Evolutionary conservation across 2,329 filamentous ascomycete species (phyloP).

Genomic region (Phaeosphaeriaceae sp.): DNA sequence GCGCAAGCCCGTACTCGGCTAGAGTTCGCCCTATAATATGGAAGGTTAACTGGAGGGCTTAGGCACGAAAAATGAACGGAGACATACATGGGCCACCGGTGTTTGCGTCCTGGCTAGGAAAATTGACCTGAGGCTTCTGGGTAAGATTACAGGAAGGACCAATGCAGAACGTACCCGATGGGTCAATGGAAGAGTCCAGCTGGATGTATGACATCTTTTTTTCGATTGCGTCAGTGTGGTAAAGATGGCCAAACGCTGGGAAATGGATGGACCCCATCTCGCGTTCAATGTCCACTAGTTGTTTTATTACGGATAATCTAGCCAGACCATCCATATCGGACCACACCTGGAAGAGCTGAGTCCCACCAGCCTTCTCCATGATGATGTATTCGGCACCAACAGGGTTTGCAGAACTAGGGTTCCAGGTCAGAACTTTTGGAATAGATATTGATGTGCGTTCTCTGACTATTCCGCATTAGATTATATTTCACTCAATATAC

Average conservation of each 20-base stretch:
- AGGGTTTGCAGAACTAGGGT: constrained; percentile 30
- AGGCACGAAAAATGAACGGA: constrained; percentile 11
- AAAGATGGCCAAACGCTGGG: constrained; percentile 40
- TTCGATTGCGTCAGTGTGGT: constrained; percentile 26
- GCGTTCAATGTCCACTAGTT: constrained; percentile 31
- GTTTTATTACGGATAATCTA: constrained; percentile 30
- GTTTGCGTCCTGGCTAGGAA: neutral
- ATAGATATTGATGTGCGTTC: constrained; percentile 30
- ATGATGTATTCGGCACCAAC: constrained; percentile 46
- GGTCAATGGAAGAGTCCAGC: constrained; percentile 10
- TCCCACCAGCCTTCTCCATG: constrained; percentile 40
- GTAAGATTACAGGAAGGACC: constrained; percentile 24
- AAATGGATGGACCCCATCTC: constrained; percentile 32
- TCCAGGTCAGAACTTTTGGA: constrained; percentile 36
- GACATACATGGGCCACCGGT: constrained; percentile 13
- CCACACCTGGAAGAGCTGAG: constrained; percentile 38
- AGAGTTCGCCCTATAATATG: constrained; percentile 20
- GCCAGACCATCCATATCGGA: constrained; percentile 27
- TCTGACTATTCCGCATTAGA: constrained; percentile 12
- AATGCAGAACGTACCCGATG: constrained; percentile 20
- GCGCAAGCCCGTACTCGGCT: constrained; percentile 22
- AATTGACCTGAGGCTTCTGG: constrained; percentile 10
- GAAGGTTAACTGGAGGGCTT: constrained; percentile 6
- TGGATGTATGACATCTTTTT: constrained; percentile 4
- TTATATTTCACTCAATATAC: neutral